Conservation (phyloP, 768 basidiomycete genomes). For the Hygrocybe coccinea region DNA sequence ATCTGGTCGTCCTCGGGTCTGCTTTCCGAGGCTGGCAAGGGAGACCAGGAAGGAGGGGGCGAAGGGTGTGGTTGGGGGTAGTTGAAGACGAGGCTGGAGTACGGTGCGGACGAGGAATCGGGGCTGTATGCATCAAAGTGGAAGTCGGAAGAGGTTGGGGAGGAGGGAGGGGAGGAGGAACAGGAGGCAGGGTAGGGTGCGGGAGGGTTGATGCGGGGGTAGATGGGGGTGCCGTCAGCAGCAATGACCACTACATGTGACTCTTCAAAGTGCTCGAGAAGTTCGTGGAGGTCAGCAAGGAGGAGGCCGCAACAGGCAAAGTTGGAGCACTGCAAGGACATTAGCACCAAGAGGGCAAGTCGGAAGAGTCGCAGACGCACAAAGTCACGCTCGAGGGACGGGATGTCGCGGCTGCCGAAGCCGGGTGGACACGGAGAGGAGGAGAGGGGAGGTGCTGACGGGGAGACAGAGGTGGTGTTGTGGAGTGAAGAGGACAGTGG, state of each 20-base stretch:
- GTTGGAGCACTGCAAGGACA: slow-evolving; percentile 27
- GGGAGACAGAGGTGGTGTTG: not conserved
- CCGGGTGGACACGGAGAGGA: too few species aligned
- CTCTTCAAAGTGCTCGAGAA: slow-evolving; percentile 50
- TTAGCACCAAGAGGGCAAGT: too few species aligned
- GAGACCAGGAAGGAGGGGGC: not conserved
- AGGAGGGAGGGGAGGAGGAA: slow-evolving; percentile 4
- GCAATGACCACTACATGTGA: slow-evolving; percentile 24
- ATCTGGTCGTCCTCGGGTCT: not conserved
- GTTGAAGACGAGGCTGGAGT: slow-evolving; percentile 1
- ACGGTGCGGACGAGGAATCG: not conserved
- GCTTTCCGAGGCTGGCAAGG: not conserved
- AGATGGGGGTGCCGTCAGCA: slow-evolving; percentile 30
- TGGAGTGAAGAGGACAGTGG: not conserved
- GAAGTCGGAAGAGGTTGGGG: slow-evolving; percentile 6
- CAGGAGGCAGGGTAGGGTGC: slow-evolving; percentile 1
- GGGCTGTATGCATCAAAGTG: not conserved
- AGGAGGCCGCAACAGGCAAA: slow-evolving; percentile 46
- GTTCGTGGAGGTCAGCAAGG: slow-evolving; percentile 44
- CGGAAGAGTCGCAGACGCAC: slow-evolving; percentile 16
- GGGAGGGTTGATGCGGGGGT: slow-evolving; percentile 18
- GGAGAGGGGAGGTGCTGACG: not conserved
- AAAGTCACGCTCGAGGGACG: slow-evolving; percentile 25
- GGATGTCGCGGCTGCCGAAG: slow-evolving; percentile 19
- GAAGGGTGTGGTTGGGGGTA: slow-evolving; percentile 2